These are phyloP conservation scores for Tremella yokohamensis DNA, from an alignment of 768 basidiomycete species.

Conservation along the genomic window DNA sequence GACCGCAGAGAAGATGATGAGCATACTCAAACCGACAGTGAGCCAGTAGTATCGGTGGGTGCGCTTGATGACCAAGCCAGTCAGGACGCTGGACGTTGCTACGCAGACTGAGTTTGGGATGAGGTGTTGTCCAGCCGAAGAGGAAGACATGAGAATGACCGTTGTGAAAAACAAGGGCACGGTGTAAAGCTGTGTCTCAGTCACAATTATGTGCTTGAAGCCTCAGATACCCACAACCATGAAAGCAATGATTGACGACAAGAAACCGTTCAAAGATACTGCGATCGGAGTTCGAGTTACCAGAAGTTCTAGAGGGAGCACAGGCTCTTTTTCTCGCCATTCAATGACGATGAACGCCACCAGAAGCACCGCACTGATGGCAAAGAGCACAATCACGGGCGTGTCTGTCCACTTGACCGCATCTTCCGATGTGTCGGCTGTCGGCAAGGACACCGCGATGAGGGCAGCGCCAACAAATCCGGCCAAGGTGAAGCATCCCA, in stretches of 20 bases:
- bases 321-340: constrained; percentile 71
- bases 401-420: constrained; percentile 67
- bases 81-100: constrained; percentile 75
- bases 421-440: constrained; percentile 59
- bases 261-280: constrained; percentile 73
- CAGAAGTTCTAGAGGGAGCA: constrained; percentile 80
- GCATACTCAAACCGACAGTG: constrained; percentile 64
- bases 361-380: constrained; percentile 57
- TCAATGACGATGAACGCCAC: constrained; percentile 71
- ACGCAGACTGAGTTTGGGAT: constrained; percentile 81
- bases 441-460: constrained; percentile 41
- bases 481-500: constrained; percentile 78
- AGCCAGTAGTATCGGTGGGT: constrained; percentile 80
- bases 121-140: constrained; percentile 71
- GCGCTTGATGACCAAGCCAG: constrained; percentile 65
- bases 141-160: constrained; percentile 66
- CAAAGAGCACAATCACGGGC: constrained; percentile 62
- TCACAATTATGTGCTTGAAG: constrained; percentile 9
- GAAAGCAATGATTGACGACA: constrained; percentile 37
- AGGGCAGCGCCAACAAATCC: constrained; percentile 38
- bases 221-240: constrained; percentile 17
- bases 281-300: constrained; percentile 73
- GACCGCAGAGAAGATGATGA: constrained; percentile 61
- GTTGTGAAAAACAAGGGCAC: constrained; percentile 82
- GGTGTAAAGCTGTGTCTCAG: constrained; percentile 64